Conservation (phyloP, 345 rosid species). For the Moricandia moricandioides region DNA sequence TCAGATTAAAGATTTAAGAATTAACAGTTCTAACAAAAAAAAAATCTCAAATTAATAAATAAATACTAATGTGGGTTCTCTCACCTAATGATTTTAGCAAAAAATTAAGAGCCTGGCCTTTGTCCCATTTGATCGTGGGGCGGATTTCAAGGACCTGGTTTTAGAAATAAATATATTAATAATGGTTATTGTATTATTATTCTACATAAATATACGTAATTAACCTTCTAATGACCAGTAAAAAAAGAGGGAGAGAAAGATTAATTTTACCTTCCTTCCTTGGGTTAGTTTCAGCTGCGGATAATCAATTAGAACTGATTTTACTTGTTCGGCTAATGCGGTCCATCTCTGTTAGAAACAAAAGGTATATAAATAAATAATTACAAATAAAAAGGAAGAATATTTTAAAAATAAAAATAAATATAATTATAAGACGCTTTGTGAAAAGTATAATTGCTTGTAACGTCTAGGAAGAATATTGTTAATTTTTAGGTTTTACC, state of each 20-base stretch:
- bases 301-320: slow-evolving; percentile 51
- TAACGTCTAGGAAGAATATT: neutral
- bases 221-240: neutral
- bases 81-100: slow-evolving; percentile 75
- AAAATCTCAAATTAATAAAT: neutral
- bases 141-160: slow-evolving; percentile 84
- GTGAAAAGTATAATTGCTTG: neutral
- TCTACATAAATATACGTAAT: neutral
- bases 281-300: slow-evolving; percentile 69
- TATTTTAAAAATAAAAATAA: too few relatives aligned
- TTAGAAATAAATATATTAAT: neutral
- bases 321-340: slow-evolving; percentile 60
- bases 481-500: neutral
- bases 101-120: slow-evolving; percentile 89
- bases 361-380: neutral
- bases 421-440: neutral
- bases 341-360: slow-evolving; percentile 58
- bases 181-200: neutral
- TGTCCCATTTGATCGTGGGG: slow-evolving; percentile 94
- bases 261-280: slow-evolving; percentile 70
- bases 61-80: neutral
- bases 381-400: neutral
- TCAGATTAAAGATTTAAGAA: neutral
- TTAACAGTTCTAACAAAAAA: neutral
- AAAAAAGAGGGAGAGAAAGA: neutral